These are phyloP conservation scores for Pythium myriotylum DNA, from an alignment of 352 stramenopile species.

Conservation along the genomic window DNA sequence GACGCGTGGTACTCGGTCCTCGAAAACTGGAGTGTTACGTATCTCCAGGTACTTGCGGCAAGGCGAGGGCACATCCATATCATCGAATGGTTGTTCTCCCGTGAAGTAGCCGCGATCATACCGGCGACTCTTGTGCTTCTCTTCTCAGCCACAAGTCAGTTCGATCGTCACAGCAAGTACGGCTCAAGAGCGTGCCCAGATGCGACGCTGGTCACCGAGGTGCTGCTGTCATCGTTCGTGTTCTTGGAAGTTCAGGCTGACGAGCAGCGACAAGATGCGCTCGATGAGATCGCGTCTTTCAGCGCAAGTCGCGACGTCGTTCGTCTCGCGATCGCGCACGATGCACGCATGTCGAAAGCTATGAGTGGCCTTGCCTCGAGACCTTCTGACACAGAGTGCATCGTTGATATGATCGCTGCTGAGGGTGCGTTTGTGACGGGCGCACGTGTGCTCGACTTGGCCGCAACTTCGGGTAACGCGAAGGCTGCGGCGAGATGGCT, in stretches of 20 bases:
- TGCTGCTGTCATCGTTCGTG: background rate
- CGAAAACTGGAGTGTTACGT: background rate
- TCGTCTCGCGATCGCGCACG: background rate
- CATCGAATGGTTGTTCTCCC: constrained; percentile 2
- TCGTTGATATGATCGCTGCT: background rate
- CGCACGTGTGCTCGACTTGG: background rate
- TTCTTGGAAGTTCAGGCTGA: background rate
- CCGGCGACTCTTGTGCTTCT: constrained; percentile 1
- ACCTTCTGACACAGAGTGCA: background rate
- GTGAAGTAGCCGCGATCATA: background rate
- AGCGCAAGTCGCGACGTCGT: background rate
- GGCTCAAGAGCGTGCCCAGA: background rate
- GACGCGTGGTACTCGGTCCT: background rate
- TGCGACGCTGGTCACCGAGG: background rate
- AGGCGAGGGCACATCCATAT: background rate
- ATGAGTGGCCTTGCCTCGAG: background rate
- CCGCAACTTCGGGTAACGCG: background rate
- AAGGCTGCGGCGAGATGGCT: background rate
- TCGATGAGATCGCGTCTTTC: background rate
- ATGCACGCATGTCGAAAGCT: background rate
- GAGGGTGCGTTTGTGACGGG: constrained; percentile 3
- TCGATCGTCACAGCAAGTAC: background rate
- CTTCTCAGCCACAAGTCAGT: background rate
- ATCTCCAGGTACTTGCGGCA: background rate
- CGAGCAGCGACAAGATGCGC: background rate